Conservation (phyloP, 192 early-diverging fungal species). For the Coemansia sp. region DNA sequence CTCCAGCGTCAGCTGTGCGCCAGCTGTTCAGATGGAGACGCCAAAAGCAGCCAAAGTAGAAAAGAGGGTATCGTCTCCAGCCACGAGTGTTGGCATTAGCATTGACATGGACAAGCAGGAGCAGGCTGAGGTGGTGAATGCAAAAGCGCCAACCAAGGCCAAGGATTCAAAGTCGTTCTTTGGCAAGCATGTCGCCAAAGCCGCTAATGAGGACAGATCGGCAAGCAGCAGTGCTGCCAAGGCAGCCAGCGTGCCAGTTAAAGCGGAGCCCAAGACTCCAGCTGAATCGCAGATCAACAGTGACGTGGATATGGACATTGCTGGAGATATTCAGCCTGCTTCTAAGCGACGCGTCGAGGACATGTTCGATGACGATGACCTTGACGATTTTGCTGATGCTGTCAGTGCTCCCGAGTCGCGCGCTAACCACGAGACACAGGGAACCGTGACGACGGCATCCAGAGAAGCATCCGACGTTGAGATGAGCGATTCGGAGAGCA, state of each 20-base stretch:
- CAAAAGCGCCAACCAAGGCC: background rate
- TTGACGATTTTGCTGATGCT: conserved; percentile 4
- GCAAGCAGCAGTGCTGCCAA: background rate
- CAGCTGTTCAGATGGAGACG: background rate
- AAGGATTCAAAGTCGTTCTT: conserved; percentile 37
- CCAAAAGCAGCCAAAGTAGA: background rate
- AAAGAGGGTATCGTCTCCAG: background rate
- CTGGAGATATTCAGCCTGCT: conserved; percentile 4
- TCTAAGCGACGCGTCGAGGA: conserved; percentile 35
- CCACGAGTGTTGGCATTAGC: background rate
- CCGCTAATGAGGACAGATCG: background rate
- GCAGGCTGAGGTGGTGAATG: background rate
- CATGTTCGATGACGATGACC: conserved; percentile 49
- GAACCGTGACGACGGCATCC: background rate
- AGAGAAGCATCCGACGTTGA: conserved; percentile 29
- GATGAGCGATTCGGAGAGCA: conserved; percentile 23
- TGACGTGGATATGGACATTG: conserved; percentile 25
- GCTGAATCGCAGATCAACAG: conserved; percentile 2
- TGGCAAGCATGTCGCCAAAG: conserved; percentile 20
- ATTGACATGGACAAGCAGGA: background rate
- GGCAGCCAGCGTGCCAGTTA: background rate
- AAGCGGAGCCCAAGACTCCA: background rate
- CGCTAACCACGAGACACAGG: background rate
- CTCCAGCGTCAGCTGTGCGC: background rate
- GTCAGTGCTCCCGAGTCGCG: background rate